Base-by-base conservation (phyloP, 768 basidiomycete genomes). In the Tulasnella sp. region DNA sequence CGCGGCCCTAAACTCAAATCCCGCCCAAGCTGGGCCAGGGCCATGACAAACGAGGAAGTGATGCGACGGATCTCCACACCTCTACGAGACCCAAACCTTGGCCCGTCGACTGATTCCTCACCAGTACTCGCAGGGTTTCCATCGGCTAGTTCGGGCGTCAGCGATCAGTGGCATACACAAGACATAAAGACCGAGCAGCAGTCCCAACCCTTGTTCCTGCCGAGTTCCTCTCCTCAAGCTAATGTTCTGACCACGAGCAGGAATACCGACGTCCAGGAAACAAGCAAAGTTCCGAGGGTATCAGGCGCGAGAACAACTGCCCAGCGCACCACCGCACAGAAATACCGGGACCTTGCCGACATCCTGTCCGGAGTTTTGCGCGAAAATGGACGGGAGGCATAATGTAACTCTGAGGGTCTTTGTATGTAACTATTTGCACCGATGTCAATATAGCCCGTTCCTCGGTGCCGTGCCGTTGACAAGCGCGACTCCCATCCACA, bases 11-110 rank as follows among this genome's bases (percentile, higher is more conserved):
- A 37, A 16, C 64, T 69, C 31, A 69, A 37, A 37, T 69, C 64
- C 64, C 64, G 64, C 34, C 64, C 64, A 34, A 69, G 64, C 64
- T 69, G 64, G 64, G 34, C 34, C 31, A 69, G 34, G 64, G 31
- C 64, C 34, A 31, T 69, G 64, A 69, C 64, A 8, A 28, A 69
- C 16, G 64, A 69, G 28, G 64, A 69, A 69, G 64, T 16, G 16
- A 69, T 31, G 64, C 64, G 64, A 37, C 28, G 64, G 6, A 34
- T 69, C 31, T 69, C 64, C 31, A 69, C 54, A n/a, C 54, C 54
- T 6, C 11, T 11, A n/a, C 54, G 54, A 5, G 54, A 18, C 46
- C 46, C 46, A 16, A 11, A 46, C 12, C 16, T 46, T 16, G 16
- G 54, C n/a, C 24, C 54, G 7, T 54, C 54, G 24, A n/a, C 54